Evolutionary conservation across 495 filamentous ascomycete species (phyloP).

Genomic region (Neurospora intermedia): DNA sequence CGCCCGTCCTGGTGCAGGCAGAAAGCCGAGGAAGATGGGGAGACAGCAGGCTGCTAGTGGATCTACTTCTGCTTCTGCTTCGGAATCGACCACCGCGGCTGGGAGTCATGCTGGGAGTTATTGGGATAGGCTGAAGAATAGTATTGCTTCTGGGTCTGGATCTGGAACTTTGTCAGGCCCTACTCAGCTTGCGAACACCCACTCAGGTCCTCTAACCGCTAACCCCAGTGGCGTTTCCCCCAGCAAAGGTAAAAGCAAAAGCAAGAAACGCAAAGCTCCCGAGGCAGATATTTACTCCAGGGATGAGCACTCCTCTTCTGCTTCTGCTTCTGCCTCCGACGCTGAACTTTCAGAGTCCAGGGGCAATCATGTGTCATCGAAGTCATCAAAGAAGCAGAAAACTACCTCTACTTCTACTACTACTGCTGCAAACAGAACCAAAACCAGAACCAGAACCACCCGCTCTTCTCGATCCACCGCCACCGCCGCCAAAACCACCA

Average conservation of each 20-base stretch:
- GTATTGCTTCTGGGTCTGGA: not conserved
- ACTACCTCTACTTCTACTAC: not conserved
- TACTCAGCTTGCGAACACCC: not conserved
- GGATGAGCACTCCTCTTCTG: not conserved
- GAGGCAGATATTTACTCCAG: not conserved
- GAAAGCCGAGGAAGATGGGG: slow-evolving; percentile 13
- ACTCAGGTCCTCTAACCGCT: not conserved
- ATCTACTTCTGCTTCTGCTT: not conserved
- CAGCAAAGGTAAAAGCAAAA: slow-evolving; percentile 1
- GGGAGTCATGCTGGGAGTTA: not conserved
- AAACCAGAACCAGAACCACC: not conserved
- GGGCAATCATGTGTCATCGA: no score
- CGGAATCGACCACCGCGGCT: slow-evolving; percentile 4
- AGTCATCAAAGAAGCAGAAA: not conserved
- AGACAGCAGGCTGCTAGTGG: not conserved
- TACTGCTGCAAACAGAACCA: not conserved
- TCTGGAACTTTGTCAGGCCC: not conserved
- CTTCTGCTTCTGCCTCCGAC: not conserved
- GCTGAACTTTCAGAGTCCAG: not conserved
- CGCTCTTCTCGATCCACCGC: not conserved
- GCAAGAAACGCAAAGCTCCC: slow-evolving; percentile 10
- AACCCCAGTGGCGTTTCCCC: not conserved
- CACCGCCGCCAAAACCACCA: not conserved
- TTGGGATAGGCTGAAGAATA: slow-evolving; percentile 1
- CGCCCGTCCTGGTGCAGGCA: slow-evolving; percentile 22